These are phyloP conservation scores for Cyclotella choctawhatcheeana DNA, from an alignment of 108 stramenopile species.

Conservation along the genomic window DNA sequence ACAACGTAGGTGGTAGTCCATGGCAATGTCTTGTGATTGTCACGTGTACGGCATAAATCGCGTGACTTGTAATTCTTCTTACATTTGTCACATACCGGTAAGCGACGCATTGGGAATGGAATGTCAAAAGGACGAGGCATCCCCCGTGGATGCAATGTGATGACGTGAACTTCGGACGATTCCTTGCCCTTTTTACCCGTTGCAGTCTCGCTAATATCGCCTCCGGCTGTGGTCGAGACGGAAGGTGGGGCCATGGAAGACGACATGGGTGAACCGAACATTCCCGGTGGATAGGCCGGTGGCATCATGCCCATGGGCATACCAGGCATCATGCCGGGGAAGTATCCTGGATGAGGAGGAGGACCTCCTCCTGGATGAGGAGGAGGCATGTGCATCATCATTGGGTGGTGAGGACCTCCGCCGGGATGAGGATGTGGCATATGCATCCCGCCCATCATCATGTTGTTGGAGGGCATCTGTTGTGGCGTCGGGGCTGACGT, in stretches of 20 bases:
- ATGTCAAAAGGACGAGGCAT: conserved; percentile 78
- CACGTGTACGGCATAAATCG: conserved; percentile 82
- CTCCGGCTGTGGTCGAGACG: not conserved
- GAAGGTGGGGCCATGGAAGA: not conserved
- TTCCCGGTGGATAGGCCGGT: too few species aligned
- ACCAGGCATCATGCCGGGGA: conserved; percentile 3
- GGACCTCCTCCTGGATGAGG: not conserved
- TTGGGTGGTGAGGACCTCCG: not conserved
- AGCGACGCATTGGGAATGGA: conserved; percentile 77
- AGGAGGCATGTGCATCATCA: not conserved
- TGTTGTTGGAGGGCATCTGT: conserved; percentile 7
- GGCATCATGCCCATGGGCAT: too few species aligned
- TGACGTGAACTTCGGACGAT: conserved; percentile 15
- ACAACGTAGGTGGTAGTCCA: conserved; percentile 87
- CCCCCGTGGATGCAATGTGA: conserved; percentile 66
- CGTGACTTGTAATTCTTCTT: conserved; percentile 90
- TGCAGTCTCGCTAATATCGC: not conserved
- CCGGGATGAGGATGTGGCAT: not conserved
- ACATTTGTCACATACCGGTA: conserved; percentile 84
- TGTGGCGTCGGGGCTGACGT: not conserved
- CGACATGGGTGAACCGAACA: conserved; percentile 3
- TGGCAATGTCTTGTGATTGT: conserved; percentile 72
- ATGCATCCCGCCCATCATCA: conserved; percentile 16
- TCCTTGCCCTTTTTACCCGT: conserved; percentile 7
- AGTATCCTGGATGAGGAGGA: not conserved